Percentiles rank a stretch among this genome's conserved stretches.
These are phyloP conservation scores for Populus pruinosa DNA, from an alignment of 345 rosid species.

Conservation along the genomic window DNA sequence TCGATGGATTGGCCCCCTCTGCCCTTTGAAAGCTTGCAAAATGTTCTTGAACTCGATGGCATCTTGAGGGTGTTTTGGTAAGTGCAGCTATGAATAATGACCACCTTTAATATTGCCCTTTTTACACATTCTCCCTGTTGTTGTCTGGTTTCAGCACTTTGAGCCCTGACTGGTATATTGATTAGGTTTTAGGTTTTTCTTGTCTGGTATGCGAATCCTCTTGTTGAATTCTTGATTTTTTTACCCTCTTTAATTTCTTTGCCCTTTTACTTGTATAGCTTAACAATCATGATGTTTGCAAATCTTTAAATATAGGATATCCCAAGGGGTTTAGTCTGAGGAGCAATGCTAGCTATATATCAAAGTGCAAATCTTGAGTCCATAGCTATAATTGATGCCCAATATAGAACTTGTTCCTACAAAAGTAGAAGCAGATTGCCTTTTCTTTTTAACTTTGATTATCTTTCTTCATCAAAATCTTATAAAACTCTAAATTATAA, in stretches of 20 bases:
- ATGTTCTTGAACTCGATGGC: not conserved
- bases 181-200: not conserved
- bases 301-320: not conserved
- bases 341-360: too few relatives aligned
- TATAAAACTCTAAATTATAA: too few relatives aligned
- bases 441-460: too few relatives aligned
- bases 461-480: too few relatives aligned
- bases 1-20: not conserved
- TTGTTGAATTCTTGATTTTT: not conserved
- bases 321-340: not conserved
- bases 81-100: not conserved
- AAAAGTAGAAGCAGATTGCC: too few relatives aligned
- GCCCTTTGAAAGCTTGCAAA: not conserved
- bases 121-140: not conserved
- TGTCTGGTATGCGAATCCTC: not conserved
- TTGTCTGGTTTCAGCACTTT: not conserved
- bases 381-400: too few relatives aligned
- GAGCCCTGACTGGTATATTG: not conserved
- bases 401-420: too few relatives aligned
- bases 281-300: not conserved
- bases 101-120: not conserved
- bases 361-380: not conserved
- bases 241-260: not conserved
- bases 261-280: too few relatives aligned
- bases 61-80: slow-evolving; percentile 3